These are phyloP conservation scores for Graphilbum sp. DNA, from an alignment of 2,329 filamentous ascomycete species.

Conservation along the genomic window DNA sequence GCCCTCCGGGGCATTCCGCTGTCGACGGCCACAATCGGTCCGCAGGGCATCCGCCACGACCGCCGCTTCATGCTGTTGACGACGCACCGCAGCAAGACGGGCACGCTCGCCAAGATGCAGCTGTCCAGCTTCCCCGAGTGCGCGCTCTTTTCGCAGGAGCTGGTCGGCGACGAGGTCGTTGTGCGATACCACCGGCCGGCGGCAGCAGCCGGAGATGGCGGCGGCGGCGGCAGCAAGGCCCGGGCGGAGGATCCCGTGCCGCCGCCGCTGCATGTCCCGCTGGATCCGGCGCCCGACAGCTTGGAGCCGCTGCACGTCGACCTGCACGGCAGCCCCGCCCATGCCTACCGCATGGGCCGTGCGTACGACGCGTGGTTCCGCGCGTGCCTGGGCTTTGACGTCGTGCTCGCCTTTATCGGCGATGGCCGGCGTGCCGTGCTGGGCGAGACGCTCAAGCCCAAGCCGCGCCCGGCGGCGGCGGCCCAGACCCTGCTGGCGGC, in stretches of 20 bases:
- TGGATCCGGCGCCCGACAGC: constrained; percentile 30
- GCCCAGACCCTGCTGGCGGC: too few species aligned
- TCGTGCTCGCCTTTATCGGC: constrained; percentile 49
- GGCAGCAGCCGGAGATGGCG: background rate
- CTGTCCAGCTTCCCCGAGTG: constrained; percentile 40
- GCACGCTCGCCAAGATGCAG: constrained; percentile 38
- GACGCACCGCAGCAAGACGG: constrained; percentile 20
- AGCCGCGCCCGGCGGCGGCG: constrained; percentile 2
- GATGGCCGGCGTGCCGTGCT: constrained; percentile 41
- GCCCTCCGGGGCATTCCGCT: constrained; percentile 47
- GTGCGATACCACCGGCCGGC: constrained; percentile 23
- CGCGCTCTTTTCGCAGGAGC: constrained; percentile 45
- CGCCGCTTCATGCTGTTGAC: constrained; percentile 55
- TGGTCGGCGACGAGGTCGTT: constrained; percentile 22
- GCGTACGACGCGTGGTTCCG: constrained; percentile 51
- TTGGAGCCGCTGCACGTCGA: constrained; percentile 34
- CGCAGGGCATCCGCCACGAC: constrained; percentile 49
- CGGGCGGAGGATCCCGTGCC: constrained; percentile 11
- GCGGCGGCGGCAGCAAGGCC: constrained; percentile 10
- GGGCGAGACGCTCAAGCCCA: constrained; percentile 34
- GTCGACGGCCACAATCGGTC: constrained; percentile 32
- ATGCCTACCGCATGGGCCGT: constrained; percentile 46
- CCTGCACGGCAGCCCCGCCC: constrained; percentile 41
- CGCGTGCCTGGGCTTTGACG: constrained; percentile 43
- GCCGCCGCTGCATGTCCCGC: constrained; percentile 24